Evolutionary conservation across 2,329 filamentous ascomycete genomes (phyloP).

Genomic region (Fusarium oligoseptatum): DNA sequence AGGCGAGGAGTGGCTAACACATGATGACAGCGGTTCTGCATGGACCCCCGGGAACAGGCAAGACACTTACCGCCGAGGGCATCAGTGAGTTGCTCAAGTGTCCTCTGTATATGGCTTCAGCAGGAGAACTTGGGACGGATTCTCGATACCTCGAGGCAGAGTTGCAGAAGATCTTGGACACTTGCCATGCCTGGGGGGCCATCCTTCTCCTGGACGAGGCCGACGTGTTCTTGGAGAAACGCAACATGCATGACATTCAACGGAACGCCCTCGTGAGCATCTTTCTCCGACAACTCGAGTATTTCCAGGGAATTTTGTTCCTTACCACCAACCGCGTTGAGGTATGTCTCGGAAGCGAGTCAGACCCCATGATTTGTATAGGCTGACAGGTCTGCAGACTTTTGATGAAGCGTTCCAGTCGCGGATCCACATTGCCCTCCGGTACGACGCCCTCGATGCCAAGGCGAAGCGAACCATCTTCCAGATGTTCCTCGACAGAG

Average conservation of each 20-base stretch:
- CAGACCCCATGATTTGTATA: conserved; percentile 4
- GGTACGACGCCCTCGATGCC: conserved; percentile 80
- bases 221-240: conserved; percentile 86
- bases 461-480: conserved; percentile 85
- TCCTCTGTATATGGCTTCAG: conserved; percentile 86
- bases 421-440: conserved; percentile 86
- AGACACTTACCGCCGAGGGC: conserved; percentile 88
- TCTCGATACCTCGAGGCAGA: conserved; percentile 79
- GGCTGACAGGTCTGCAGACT: conserved; percentile 61
- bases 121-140: conserved; percentile 85
- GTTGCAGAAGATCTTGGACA: conserved; percentile 86
- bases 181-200: conserved; percentile 88
- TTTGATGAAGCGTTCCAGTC: conserved; percentile 94
- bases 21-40: conserved; percentile 74
- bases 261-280: conserved; percentile 89
- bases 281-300: conserved; percentile 88
- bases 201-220: conserved; percentile 89
- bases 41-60: conserved; percentile 88
- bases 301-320: conserved; percentile 92
- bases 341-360: conserved; percentile 50
- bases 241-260: conserved; percentile 85
- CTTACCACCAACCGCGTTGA: conserved; percentile 89
- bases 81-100: conserved; percentile 87
- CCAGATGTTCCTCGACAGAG: conserved; percentile 84
- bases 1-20: conserved; percentile 29